These are phyloP conservation scores for Clavulina sp. DNA, from an alignment of 768 basidiomycete genomes.

Conservation along the genomic window DNA sequence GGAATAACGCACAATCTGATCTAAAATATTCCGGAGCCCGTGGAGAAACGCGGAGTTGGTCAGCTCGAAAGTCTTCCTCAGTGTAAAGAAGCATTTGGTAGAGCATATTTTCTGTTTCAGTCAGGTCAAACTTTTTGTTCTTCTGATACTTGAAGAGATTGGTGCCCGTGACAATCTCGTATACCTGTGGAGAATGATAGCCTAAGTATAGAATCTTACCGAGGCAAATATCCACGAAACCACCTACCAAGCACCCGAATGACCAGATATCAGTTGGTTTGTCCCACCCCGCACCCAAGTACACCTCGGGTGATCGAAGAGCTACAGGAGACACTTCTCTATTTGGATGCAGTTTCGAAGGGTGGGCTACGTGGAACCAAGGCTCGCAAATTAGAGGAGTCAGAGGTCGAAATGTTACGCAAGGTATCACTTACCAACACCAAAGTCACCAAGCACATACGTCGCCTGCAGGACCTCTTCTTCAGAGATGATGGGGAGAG, in stretches of 20 bases:
- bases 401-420: neutral
- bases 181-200: neutral
- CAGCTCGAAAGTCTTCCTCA: neutral
- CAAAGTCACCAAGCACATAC: conserved; percentile 7
- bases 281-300: conserved; percentile 9
- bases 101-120: neutral
- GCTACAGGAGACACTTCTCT: neutral
- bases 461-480: conserved; percentile 4
- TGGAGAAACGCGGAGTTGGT: neutral
- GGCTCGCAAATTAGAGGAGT: neutral
- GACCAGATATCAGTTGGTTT: conserved; percentile 11
- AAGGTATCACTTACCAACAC: conserved; percentile 3
- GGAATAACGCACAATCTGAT: neutral
- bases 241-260: conserved; percentile 12
- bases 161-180: neutral
- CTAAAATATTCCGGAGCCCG: neutral
- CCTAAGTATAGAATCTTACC: neutral
- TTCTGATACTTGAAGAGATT: neutral
- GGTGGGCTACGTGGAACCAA: neutral
- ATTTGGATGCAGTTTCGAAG: neutral
- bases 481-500: neutral
- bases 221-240: neutral
- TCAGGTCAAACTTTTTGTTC: neutral
- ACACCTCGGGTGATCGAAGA: conserved; percentile 10
- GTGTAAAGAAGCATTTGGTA: neutral